Percentiles rank a stretch among this genome's conserved stretches.
Evolutionary conservation across 1,284 basidiomycete genomes (phyloP).

Genomic region (Anthracocystis panici-leucophaei): DNA sequence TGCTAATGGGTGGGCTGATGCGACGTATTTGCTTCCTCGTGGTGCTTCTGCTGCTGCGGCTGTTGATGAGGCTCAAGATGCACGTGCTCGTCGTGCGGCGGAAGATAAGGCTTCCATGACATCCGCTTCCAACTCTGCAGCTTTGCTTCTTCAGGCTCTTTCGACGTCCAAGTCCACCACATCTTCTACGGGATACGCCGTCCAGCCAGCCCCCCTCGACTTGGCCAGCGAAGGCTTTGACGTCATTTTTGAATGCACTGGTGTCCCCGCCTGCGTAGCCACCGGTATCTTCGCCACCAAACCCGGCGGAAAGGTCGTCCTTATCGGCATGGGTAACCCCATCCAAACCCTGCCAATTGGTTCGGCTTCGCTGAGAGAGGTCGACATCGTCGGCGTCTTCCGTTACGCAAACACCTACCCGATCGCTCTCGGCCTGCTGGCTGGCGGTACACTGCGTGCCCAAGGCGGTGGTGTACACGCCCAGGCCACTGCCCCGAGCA

Average conservation of each 20-base stretch:
- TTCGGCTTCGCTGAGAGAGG: constrained; percentile 85
- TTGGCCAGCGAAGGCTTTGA: constrained; percentile 26
- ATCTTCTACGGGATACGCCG: background rate
- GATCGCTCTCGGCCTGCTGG: constrained; percentile 73
- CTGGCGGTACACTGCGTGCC: constrained; percentile 48
- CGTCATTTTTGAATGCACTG: constrained; percentile 89
- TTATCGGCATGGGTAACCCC: constrained; percentile 93
- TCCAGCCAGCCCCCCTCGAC: background rate
- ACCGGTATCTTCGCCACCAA: constrained; percentile 74
- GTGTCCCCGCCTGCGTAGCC: constrained; percentile 77
- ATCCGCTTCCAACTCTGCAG: constrained; percentile 71
- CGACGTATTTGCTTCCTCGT: constrained; percentile 77
- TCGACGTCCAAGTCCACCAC: constrained; percentile 4
- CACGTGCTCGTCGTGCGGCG: constrained; percentile 76
- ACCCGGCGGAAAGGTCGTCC: constrained; percentile 87
- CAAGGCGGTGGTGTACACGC: constrained; percentile 41
- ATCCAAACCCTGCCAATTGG: constrained; percentile 81
- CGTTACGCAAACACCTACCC: constrained; percentile 82
- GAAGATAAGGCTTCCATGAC: constrained; percentile 73
- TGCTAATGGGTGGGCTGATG: constrained; percentile 77
- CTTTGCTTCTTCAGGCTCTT: constrained; percentile 29
- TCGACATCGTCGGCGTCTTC: constrained; percentile 93
- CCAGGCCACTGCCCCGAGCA: background rate
- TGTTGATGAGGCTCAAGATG: constrained; percentile 14
- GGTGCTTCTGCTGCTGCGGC: constrained; percentile 73